These are phyloP conservation scores for Colletotrichum chlorophyti DNA, from an alignment of 2,329 filamentous ascomycete genomes.

Conservation along the genomic window DNA sequence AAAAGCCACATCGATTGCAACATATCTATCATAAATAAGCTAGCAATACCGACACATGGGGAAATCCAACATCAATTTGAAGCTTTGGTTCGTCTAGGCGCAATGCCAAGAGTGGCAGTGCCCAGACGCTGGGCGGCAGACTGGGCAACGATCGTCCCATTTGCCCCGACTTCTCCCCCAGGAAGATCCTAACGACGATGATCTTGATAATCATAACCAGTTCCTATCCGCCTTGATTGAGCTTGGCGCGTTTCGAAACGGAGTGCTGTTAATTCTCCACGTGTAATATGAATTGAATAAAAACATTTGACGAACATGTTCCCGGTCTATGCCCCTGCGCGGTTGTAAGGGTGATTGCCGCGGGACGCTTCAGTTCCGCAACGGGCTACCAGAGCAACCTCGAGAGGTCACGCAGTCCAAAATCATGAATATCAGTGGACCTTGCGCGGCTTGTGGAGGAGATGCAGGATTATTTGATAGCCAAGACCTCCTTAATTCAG, in stretches of 20 bases:
- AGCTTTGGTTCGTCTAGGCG: slow-evolving; percentile 18
- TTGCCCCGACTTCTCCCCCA: neutral
- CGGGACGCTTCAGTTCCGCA: neutral
- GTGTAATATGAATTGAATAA: slow-evolving; percentile 1
- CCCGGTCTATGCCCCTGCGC: neutral
- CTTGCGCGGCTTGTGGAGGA: neutral
- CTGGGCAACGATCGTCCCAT: slow-evolving; percentile 12
- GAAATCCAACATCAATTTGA: slow-evolving; percentile 16
- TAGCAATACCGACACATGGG: too few species aligned
- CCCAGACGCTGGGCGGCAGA: slow-evolving; percentile 15
- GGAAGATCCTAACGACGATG: neutral
- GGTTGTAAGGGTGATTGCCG: neutral
- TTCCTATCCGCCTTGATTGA: neutral
- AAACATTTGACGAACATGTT: neutral
- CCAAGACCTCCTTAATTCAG: slow-evolving; percentile 25
- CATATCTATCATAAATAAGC: too few species aligned
- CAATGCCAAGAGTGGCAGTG: slow-evolving; percentile 22
- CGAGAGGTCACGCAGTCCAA: neutral
- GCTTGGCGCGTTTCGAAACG: slow-evolving; percentile 17
- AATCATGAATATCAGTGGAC: slow-evolving; percentile 2
- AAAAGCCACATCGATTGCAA: too few species aligned
- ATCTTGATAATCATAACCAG: slow-evolving; percentile 11
- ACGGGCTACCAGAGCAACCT: neutral
- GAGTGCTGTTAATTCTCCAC: slow-evolving; percentile 4
- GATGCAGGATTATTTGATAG: neutral